Percentiles rank a stretch among this genome's conserved stretches.
phyloP scores from a whole-genome alignment of 805 yeast species.

The Yarrowia phangngaensis region DNA sequence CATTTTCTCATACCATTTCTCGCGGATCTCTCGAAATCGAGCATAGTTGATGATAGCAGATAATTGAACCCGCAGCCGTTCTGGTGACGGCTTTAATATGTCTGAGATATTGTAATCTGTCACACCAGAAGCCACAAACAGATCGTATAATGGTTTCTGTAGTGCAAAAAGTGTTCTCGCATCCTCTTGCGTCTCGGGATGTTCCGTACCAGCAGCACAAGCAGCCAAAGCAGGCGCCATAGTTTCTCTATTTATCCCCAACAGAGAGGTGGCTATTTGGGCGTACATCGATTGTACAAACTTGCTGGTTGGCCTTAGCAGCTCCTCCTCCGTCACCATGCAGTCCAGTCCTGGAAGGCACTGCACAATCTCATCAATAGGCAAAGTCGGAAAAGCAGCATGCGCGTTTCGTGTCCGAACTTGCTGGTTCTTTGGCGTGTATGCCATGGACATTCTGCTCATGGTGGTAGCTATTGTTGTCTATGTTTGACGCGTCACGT shows the following conservation, averaged over 20 bases:
- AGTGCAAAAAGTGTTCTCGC: conserved; percentile 12
- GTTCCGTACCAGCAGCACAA: conserved; percentile 3
- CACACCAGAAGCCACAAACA: conserved; percentile 22
- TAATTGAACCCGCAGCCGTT: conserved; percentile 8
- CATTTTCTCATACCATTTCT: conserved; percentile 20
- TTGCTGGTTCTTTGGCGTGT: conserved; percentile 14
- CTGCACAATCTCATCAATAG: conserved; percentile 18
- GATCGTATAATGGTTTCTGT: conserved; percentile 15
- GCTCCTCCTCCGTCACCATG: conserved; percentile 15
- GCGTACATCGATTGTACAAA: conserved; percentile 25
- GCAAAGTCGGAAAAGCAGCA: conserved; percentile 20
- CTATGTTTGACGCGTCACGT: too few species aligned
- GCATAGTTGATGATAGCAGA: conserved; percentile 26
- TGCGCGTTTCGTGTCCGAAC: conserved; percentile 2
- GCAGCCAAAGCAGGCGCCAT: conserved; percentile 20
- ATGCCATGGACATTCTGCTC: conserved; percentile 17
- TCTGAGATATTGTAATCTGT: conserved; percentile 18
- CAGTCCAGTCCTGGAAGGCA: conserved; percentile 13
- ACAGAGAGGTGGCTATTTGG: conserved; percentile 7
- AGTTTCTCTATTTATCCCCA: conserved; percentile 20
- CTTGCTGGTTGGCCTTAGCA: conserved; percentile 1
- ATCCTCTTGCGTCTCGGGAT: conserved; percentile 22
- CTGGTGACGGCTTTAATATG: conserved; percentile 16
- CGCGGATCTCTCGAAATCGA: conserved; percentile 17
- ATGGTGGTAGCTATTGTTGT: too few species aligned